Evolutionary conservation across 352 stramenopile species (phyloP), one percentile per base, ranked within the genome.

Genomic region (Globisporangium lucens): DNA sequence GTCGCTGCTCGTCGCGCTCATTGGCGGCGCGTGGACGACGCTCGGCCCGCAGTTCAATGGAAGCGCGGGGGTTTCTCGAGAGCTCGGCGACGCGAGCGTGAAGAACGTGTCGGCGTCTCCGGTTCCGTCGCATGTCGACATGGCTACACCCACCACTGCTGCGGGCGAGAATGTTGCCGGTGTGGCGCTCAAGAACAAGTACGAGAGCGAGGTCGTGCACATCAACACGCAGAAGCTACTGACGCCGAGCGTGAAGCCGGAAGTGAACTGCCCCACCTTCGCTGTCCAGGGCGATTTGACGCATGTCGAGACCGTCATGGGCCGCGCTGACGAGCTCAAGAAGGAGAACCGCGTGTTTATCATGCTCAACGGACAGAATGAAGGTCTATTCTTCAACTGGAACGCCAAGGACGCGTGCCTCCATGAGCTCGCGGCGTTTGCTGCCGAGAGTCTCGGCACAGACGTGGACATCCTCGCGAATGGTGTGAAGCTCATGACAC

Each of bases 301-400:
- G 30, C 74, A 78, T 38, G 77, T 89, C 22, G 70, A 81, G 58
- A 60, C 65, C 3, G 81, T 76, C 27, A 52, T 89, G 52, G 70
- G 53, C 17, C 66, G 65, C 15, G 57, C 74, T 4, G 56, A 73
- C 9, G 56, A 77, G 60, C 66, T 90, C 29, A 78, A 73, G 58
- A 53, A 61, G 0, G 66, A 77, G 6, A 53, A 68, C 20, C 73
- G 71, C 36, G 79, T 90, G 53, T 89, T 93, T 43, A 72, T 93
- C 61, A 85, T 88, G 77, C 75, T 90, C 38, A 93, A 91, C 46
- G 82, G 85, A 29, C 56, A 88, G 53, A 85, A 90, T 65, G 74
- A 87, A 17, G 83, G 81, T 30, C 7, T 89, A 2, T 77, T 74
- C 53, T 36, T 89, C 41, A 66, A 68, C 7, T 93, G 74, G 78